Base-by-base conservation (phyloP, 441 rosid genomes). In the Sinapis alba region DNA sequence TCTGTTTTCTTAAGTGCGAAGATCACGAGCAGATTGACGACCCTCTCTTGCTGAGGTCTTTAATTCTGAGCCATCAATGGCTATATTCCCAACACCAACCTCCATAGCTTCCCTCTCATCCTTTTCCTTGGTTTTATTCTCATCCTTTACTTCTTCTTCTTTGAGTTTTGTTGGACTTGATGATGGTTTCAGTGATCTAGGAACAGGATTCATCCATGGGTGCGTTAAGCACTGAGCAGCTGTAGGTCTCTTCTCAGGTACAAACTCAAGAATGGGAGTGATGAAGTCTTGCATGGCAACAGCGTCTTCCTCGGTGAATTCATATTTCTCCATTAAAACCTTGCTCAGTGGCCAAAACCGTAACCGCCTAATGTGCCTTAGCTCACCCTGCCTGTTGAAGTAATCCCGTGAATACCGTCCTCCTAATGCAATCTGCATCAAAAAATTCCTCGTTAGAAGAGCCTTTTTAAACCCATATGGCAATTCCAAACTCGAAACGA, bases 201-300 rank as follows among this genome's bases (percentile, higher is more conserved):
- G 97, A 38, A 85, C 86, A 3, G 83, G 80, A 72, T 71, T 84
- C 57, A 89, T 32, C 94, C 91, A 89, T 11, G 88, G 86, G 80
- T 89, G 94, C n/a, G 27, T 77, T 50, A 89, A 88, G 81, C 86
- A 87, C 59, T 88, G 86, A 68, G 90, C 90, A 2, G 94, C 89
- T 0, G 91, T 84, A 1, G 90, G 90, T 78, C 94, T 84, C 82
- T 87, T 89, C 62, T 89, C 94, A 8, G 92, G 92, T 65, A 51
- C 76, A 59, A 84, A 89, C 74, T 86, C 86, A 45, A 89, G 90
- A 21, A 89, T 68, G 18, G 92, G 89, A 61, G 61, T 67, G 56
- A 89, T 81, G 75, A 87, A 89, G 32, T 87, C 92, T 34, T 83
- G 80, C 88, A 88, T 79, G 32, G 85, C 88, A 30, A 18, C 77